Conservation (phyloP, 257 asterid genomes). For the Plantago ovata region DNA sequence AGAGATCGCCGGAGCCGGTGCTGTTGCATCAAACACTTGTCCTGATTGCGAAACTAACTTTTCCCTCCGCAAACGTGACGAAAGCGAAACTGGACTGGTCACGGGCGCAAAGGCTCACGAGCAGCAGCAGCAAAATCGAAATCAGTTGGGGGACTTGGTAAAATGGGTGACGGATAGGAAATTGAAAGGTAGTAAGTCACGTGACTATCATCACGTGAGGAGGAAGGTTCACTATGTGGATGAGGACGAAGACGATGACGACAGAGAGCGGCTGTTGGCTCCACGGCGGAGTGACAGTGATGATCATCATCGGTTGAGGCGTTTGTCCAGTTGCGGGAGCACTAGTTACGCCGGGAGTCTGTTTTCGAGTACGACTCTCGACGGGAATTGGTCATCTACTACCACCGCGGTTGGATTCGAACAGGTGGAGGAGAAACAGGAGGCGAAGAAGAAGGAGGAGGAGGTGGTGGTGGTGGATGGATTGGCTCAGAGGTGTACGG, state of each 20-base stretch:
- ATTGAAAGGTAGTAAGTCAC: conserved; percentile 37
- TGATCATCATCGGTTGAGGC: conserved; percentile 51
- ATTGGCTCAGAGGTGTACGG: conserved; percentile 44
- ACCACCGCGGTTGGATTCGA: conserved; percentile 41
- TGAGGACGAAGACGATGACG: conserved; percentile 44
- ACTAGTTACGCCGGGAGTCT: conserved; percentile 78
- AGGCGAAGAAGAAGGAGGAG: conserved; percentile 31
- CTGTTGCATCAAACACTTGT: neutral
- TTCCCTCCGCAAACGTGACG: neutral
- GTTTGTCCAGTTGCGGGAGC: conserved; percentile 69
- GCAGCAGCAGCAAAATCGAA: conserved; percentile 55
- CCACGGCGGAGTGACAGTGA: conserved; percentile 29
- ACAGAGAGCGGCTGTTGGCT: conserved; percentile 23
- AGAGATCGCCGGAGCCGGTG: neutral
- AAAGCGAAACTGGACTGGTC: conserved; percentile 24
- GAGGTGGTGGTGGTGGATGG: conserved; percentile 25
- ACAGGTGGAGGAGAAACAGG: conserved; percentile 33
- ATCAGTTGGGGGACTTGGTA: conserved; percentile 44
- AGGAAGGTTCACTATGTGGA: conserved; percentile 34
- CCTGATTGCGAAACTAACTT: neutral
- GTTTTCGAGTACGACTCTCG: conserved; percentile 69
- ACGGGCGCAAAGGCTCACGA: conserved; percentile 72
- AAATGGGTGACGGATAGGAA: conserved; percentile 34
- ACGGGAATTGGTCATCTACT: conserved; percentile 63
- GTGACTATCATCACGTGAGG: conserved; percentile 48